Evolutionary conservation across 2,329 filamentous ascomycete genomes (phyloP).

Genomic region (Epichloe amarillans): DNA sequence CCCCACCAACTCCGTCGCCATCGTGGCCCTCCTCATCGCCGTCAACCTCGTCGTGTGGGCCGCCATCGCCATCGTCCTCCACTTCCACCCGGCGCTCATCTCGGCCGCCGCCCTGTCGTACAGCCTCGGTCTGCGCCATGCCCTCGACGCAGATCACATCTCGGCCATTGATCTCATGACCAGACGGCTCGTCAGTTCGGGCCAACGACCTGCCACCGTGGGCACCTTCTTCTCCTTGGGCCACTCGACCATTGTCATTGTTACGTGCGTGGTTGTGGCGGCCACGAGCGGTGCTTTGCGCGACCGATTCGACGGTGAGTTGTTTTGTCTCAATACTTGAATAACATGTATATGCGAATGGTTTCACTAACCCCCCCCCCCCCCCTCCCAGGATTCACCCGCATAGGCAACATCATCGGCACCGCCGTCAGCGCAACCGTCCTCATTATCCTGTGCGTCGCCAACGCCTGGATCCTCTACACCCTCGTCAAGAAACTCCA

Average conservation of each 20-base stretch:
- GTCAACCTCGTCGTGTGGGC: constrained; percentile 44
- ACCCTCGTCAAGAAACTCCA: constrained; percentile 59
- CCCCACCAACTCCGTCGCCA: constrained; percentile 22
- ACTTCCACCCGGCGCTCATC: constrained; percentile 47
- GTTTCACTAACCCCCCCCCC: neutral
- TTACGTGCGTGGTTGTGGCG: constrained; percentile 84
- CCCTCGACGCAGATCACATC: constrained; percentile 90
- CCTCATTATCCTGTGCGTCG: constrained; percentile 65
- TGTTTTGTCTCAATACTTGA: neutral
- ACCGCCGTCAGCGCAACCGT: constrained; percentile 77
- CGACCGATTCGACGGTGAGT: constrained; percentile 52
- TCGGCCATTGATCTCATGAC: constrained; percentile 90
- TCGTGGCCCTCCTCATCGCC: constrained; percentile 36
- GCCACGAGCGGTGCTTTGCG: constrained; percentile 77
- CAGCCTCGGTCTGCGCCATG: constrained; percentile 79
- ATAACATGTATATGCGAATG: neutral
- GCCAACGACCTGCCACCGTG: constrained; percentile 77
- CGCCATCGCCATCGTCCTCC: constrained; percentile 37
- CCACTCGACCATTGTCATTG: constrained; percentile 82
- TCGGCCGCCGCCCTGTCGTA: constrained; percentile 77
- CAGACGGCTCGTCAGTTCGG: constrained; percentile 70
- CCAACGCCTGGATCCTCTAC: constrained; percentile 77
- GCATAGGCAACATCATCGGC: constrained; percentile 77
- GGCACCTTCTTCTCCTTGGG: constrained; percentile 91
- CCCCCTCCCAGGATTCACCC: constrained; percentile 52